Evolutionary conservation across 345 rosid species (phyloP).

Genomic region (Streptanthus diversifolius): DNA sequence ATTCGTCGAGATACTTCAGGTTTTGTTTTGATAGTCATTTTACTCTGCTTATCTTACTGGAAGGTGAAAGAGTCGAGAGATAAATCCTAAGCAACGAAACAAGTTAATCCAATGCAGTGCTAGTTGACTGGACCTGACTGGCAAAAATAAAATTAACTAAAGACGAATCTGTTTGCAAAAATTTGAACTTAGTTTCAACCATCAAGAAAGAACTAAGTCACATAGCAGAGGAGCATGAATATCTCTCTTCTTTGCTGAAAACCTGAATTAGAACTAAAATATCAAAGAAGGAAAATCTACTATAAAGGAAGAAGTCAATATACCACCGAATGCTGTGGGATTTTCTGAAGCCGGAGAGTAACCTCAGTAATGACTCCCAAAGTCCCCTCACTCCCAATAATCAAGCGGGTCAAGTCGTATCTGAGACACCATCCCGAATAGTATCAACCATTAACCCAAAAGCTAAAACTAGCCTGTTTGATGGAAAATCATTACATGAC

Average conservation of each 20-base stretch:
- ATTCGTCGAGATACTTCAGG: background rate
- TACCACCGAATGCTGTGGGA: conserved; percentile 94
- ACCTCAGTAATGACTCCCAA: conserved; percentile 85
- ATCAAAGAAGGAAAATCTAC: background rate
- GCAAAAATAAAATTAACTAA: background rate
- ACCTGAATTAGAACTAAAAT: background rate
- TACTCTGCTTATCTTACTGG: background rate
- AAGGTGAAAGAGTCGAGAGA: background rate
- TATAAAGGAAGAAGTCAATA: conserved; percentile 13
- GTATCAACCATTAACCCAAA: conserved; percentile 2
- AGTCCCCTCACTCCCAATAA: conserved; percentile 96
- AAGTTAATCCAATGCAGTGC: background rate
- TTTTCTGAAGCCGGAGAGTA: conserved; percentile 82
- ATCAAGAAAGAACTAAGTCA: background rate
- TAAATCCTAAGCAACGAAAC: background rate
- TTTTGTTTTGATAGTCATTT: background rate
- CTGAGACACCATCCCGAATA: conserved; percentile 35
- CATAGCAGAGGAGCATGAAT: background rate
- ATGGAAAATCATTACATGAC: background rate
- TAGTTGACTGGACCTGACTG: background rate
- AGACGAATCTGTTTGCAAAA: background rate
- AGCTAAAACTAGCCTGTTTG: background rate
- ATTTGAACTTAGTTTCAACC: background rate
- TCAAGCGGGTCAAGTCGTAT: conserved; percentile 86
- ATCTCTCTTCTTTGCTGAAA: background rate